Base-by-base conservation (phyloP, 2,329 filamentous ascomycete genomes). In the Alternaria sp. region DNA sequence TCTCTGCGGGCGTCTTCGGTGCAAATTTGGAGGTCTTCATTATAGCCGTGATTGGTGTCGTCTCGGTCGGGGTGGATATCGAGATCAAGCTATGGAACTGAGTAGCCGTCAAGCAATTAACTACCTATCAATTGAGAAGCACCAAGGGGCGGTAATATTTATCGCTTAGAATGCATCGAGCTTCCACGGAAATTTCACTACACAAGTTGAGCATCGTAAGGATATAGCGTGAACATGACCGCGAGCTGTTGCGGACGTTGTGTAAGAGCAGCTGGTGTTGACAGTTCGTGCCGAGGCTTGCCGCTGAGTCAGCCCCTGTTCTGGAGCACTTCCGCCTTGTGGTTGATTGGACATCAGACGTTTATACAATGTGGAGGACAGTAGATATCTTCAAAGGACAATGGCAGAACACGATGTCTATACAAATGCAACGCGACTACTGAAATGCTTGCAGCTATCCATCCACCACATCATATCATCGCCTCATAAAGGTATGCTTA, bases 21-120 rank as follows among this genome's bases (percentile, higher is more conserved):
- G 75, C 75, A 49, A 71, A 77, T 53, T 65, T 75, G 41, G 74
- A 77, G 2, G 62, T 59, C 30, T 71, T 68, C 60, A 76, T 71
- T 4, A 32, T 61, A 52, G 6, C 2, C 1, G 14, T 24, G 8
- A n/a, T 49, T 3, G 3, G 30, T 36, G 20, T 48, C 5, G 46
- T 34, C 30, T 34, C 12, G 32, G 7, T 20, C 14, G 34, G 16
- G 34, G 34, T 51, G 3, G 22, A n/a, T 16, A 12, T 20, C 2
- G 32, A 16, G n/a, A 26, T n/a, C 0, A 9, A 39, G 24, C 24
- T 26, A 26, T 7, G 24, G 24, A 26, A 26, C 0, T 26, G 24
- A 22, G 34, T 24, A 30, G 24, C 22, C 24, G 4, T 38, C 22
- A 18, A 34, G 22, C 24, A 7, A 4, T 41, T 16, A 51, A 28